Evolutionary conservation across 2,329 filamentous ascomycete genomes (phyloP), one percentile per base, ranked within the genome.

Genomic region (Pseudogymnoascus sp.): DNA sequence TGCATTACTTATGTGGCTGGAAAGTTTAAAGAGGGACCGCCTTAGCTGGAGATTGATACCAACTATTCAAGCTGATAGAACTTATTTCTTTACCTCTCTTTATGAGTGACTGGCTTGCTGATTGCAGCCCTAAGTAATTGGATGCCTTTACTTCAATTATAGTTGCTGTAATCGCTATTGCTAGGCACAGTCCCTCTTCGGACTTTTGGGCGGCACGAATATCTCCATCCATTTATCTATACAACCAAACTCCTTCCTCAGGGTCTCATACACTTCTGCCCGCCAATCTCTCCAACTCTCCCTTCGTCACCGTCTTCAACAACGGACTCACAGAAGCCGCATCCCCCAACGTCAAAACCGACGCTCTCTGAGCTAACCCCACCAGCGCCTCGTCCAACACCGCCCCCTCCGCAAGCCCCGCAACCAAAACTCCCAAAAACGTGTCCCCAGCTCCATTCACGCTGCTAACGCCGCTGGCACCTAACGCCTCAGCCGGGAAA

Each of bases 361-460:
- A 92, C 2, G 89, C 93, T 70, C 82, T 82, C 77, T 98, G 95
- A 31, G 93, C 93, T 37, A 95, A 76, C 63, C 86, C 80, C n/a
- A 99, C 79, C 62, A 95, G 74, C 56, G 88, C 81, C 70, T 86
- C 76, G 64, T 84, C 72, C 65, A 73, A 16, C 50, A 69, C 66
- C 56, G 68, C 63, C 26, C 72, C 72, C 19, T 81, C 83, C 0
- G 87, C 86, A 67, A 98, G 73, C 0, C 90, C 91, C 1, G 91
- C 89, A n/a, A 96, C 79, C 63, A 97, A 69, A 12, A 92, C 89
- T 0, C 93, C 95, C 7, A 96, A 79, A 73, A 98, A 93, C 0
- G 95, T 97, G 75, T 99, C 95, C 0, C 95, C 95, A 2, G 91
- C 92, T 0, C 93, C 95, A 73, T 98, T 98, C 8, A 98, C 93